Evolutionary conservation across 2,329 filamentous ascomycete species (phyloP).

Genomic region (Mycogone perniciosa): DNA sequence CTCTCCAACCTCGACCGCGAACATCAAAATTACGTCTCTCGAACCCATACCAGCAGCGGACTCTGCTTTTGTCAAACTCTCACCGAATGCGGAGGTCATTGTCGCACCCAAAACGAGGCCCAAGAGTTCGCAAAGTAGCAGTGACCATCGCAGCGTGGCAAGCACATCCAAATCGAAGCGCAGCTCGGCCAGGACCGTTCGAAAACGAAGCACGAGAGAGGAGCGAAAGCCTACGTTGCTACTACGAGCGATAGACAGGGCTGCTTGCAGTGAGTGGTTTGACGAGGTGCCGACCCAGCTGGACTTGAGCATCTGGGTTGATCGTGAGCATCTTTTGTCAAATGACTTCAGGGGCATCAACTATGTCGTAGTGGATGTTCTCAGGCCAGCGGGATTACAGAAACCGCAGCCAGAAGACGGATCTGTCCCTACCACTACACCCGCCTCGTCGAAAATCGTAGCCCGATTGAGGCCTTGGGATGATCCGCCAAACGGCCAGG

Average conservation of each 20-base stretch:
- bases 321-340: slow-evolving; percentile 65
- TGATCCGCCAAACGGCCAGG: slow-evolving; percentile 75
- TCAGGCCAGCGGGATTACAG: slow-evolving; percentile 73
- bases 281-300: slow-evolving; percentile 55
- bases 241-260: slow-evolving; percentile 70
- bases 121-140: slow-evolving; percentile 57
- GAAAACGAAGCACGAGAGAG: slow-evolving; percentile 52
- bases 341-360: slow-evolving; percentile 69
- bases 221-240: slow-evolving; percentile 65
- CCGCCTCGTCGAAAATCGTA: slow-evolving; percentile 54
- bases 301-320: slow-evolving; percentile 74
- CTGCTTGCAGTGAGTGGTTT: slow-evolving; percentile 68
- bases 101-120: slow-evolving; percentile 87
- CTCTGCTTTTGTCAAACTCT: slow-evolving; percentile 82
- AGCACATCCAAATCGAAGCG: slow-evolving; percentile 74
- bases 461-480: slow-evolving; percentile 75
- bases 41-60: slow-evolving; percentile 63
- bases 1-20: slow-evolving; percentile 91
- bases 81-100: slow-evolving; percentile 91
- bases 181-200: slow-evolving; percentile 68
- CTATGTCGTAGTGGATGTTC: slow-evolving; percentile 78
- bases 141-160: slow-evolving; percentile 72
- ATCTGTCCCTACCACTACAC: slow-evolving; percentile 43
- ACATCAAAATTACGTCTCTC: slow-evolving; percentile 79
- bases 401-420: slow-evolving; percentile 64